A percentile compares a stretch with the other conserved stretches of the same genome.
These are phyloP conservation scores for Leucogyrophana mollusca DNA, from an alignment of 768 basidiomycete genomes.

Conservation along the genomic window DNA sequence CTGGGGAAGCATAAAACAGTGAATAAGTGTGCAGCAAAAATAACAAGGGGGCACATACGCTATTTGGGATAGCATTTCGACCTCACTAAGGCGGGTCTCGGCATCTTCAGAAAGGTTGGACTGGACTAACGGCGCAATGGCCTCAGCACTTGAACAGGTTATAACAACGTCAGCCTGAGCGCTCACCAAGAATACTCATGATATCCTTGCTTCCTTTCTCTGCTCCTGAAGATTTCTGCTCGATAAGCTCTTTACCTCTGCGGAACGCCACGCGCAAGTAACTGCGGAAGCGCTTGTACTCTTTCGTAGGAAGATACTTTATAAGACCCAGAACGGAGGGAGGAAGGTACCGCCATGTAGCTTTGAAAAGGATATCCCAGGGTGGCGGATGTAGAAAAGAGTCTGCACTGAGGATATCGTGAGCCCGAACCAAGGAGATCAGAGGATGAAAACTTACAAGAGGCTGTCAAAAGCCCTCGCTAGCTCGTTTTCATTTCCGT, in stretches of 20 bases:
- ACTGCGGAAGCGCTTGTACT: constrained; percentile 24
- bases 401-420: constrained; percentile 6
- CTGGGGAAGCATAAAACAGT: constrained; percentile 23
- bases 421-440: not conserved
- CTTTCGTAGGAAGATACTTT: constrained; percentile 26
- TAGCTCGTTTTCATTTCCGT: constrained; percentile 14
- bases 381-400: constrained; percentile 19
- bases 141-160: not conserved
- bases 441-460: constrained; percentile 9
- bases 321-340: constrained; percentile 19
- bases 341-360: constrained; percentile 28
- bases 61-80: constrained; percentile 32
- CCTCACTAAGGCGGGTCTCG: constrained; percentile 24
- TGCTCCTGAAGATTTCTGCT: constrained; percentile 15
- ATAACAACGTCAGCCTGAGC: not conserved
- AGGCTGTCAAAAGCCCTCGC: constrained; percentile 14
- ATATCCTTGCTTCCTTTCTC: constrained; percentile 28
- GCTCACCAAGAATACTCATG: constrained; percentile 31
- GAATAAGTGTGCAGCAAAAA: constrained; percentile 20
- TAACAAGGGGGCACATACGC: constrained; percentile 19
- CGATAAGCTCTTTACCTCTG: constrained; percentile 20
- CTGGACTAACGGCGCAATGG: constrained; percentile 17
- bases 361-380: constrained; percentile 22
- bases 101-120: constrained; percentile 29
- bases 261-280: constrained; percentile 21